Evolutionary conservation across 768 basidiomycete species (phyloP).

Genomic region (Pleurotus ostreatus): DNA sequence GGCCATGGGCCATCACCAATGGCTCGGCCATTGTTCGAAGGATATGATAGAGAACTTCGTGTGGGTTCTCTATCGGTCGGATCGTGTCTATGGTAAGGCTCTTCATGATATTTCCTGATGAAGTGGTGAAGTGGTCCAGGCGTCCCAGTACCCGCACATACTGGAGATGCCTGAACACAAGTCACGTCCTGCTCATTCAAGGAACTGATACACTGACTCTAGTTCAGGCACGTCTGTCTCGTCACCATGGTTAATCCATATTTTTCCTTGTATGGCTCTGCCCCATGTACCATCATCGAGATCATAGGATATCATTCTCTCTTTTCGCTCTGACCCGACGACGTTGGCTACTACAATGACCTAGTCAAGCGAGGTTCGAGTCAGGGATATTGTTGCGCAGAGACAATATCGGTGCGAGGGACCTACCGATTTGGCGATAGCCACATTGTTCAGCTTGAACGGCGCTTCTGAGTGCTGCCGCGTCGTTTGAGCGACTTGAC

Average conservation of each 20-base stretch:
- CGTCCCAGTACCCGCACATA: neutral
- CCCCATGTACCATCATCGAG: conserved; percentile 1
- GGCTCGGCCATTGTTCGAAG: neutral
- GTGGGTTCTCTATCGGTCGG: neutral
- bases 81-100: neutral
- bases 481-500: neutral
- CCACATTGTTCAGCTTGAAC: neutral
- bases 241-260: neutral
- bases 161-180: neutral
- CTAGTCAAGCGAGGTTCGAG: neutral
- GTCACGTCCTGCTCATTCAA: neutral
- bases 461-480: neutral
- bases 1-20: neutral
- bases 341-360: conserved; percentile 7
- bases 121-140: neutral
- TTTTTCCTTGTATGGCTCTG: neutral
- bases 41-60: conserved; percentile 1
- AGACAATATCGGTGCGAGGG: neutral
- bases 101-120: neutral
- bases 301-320: neutral
- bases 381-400: neutral
- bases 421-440: neutral
- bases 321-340: neutral
- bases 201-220: neutral
- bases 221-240: neutral